These are phyloP conservation scores for Penstemon eatonii DNA, from an alignment of 257 asterid species.

Conservation along the genomic window DNA sequence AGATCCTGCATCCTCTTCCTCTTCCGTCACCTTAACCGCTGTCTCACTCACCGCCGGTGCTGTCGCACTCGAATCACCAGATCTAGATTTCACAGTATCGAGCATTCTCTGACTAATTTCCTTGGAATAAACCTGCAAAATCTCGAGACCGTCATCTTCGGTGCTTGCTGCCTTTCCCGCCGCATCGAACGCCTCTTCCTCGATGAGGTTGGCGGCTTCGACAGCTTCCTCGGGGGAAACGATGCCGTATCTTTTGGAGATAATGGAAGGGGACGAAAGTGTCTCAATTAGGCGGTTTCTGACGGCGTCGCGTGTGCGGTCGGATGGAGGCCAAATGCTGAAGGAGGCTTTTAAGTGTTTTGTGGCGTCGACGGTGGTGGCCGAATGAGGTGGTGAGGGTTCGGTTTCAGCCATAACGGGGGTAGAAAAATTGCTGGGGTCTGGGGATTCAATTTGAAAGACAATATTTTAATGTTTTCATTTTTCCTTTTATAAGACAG, in stretches of 20 bases:
- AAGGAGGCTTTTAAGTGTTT: slow-evolving; percentile 44
- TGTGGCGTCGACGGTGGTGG: slow-evolving; percentile 24
- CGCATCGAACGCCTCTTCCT: slow-evolving; percentile 64
- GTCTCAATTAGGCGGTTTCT: slow-evolving; percentile 68
- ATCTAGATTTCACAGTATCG: slow-evolving; percentile 79
- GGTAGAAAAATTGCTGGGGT: background rate
- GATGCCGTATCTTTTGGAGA: slow-evolving; percentile 86
- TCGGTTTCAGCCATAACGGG: slow-evolving; percentile 40
- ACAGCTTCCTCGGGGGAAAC: slow-evolving; percentile 68
- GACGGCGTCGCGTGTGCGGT: slow-evolving; percentile 88
- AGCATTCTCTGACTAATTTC: slow-evolving; percentile 86
- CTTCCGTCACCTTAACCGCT: slow-evolving; percentile 37
- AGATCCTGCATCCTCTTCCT: slow-evolving; percentile 51
- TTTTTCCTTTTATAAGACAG: no score
- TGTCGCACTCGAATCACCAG: slow-evolving; percentile 41
- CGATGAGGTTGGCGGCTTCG: slow-evolving; percentile 59
- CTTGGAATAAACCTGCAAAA: slow-evolving; percentile 76
- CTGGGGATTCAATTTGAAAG: background rate
- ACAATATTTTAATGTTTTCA: no score
- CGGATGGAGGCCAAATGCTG: slow-evolving; percentile 92
- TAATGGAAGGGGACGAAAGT: slow-evolving; percentile 69
- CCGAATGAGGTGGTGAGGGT: slow-evolving; percentile 1
- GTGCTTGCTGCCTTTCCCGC: slow-evolving; percentile 45
- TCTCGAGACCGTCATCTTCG: slow-evolving; percentile 77
- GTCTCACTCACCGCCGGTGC: slow-evolving; percentile 27